Base-by-base conservation (phyloP, 345 rosid species). In the Rhodamnia rubescens region DNA sequence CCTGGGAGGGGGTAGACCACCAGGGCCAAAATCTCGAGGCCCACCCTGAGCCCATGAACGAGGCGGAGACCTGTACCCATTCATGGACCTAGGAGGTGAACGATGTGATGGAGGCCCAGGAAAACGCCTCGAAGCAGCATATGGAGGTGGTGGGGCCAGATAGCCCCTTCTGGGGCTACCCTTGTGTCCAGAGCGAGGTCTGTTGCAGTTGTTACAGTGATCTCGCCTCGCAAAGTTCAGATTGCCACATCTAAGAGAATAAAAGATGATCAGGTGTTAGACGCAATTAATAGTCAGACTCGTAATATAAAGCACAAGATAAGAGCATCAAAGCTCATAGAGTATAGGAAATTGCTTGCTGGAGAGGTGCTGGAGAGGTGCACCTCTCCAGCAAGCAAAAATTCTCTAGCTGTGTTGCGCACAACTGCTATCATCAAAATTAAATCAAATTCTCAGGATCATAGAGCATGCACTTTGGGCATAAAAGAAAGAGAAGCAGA, bases 141-240 rank as follows among this genome's bases (percentile, higher is more conserved):
- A 93, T 44, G 86, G 89, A 84, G 88, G 92, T 3, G 88, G 92
- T 40, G 92, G 93, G 57, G 86, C 92, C 40, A 91, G 92, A 88
- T 91, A 90, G 59, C 89, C 94, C 78, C 78, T 69, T 36, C 78
- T 69, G 47, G 78, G 78, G 78, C 78, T 69, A 59, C 90, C 93
- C 26, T 82, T 92, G 54, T 91, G 91, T 84, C 91, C 91, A 84
- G 88, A 74, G 64, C 98, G 96, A 85, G 88, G 90, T 87, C 90
- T 93, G 91, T 91, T 91, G 94, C 98, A 95, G 87, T 92, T 94
- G 92, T 92, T 90, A 85, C 98, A 95, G 86, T 27, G 83, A 85
- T 93, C 96, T 29, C 98, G 92, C 89, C 98, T 92, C 7, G 98
- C 96, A 93, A 97, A 97, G 90, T 95, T 97, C 89, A 97, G 90